A percentile compares a stretch with the other conserved stretches of the same genome.
Conservation (phyloP, 2,329 filamentous ascomycete genomes). For the Periconia sp. region DNA sequence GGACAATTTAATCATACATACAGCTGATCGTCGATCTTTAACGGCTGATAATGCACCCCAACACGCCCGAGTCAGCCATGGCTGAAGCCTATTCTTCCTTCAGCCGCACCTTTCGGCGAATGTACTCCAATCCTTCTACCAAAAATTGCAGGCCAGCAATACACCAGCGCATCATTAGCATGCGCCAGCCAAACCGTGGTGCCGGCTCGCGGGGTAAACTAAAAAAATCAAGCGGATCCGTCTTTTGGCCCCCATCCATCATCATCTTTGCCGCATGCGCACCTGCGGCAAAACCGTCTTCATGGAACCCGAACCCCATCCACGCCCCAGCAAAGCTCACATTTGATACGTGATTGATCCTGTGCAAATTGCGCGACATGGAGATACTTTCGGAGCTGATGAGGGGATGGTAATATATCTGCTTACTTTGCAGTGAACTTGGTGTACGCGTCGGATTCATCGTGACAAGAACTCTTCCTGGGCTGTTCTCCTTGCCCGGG, state of each 20-base stretch:
- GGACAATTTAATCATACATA: too few relatives aligned
- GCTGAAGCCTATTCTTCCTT: too few relatives aligned
- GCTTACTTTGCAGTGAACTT: conserved; percentile 5
- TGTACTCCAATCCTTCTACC: too few relatives aligned
- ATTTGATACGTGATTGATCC: conserved; percentile 9
- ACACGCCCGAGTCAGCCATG: too few relatives aligned
- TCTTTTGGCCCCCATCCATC: not conserved
- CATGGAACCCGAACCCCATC: conserved; percentile 20
- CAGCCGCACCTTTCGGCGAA: too few relatives aligned
- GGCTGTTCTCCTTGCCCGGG: conserved; percentile 4
- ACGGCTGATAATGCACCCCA: too few relatives aligned
- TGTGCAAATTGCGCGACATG: conserved; percentile 4
- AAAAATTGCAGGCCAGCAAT: too few relatives aligned
- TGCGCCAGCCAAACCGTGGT: too few relatives aligned
- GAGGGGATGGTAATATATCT: conserved; percentile 14
- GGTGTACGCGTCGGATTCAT: conserved; percentile 15
- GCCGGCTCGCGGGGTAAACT: too few relatives aligned
- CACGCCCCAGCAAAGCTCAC: conserved; percentile 19
- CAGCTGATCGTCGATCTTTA: too few relatives aligned
- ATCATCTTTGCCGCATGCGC: conserved; percentile 9
- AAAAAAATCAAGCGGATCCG: conserved; percentile 2
- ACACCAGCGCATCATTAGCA: too few relatives aligned
- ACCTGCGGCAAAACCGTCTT: conserved; percentile 15
- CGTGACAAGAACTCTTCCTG: conserved; percentile 15
- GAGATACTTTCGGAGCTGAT: conserved; percentile 11